Conservation (phyloP, 1,139 yeast species). For the Sugiyamaella sp. region DNA sequence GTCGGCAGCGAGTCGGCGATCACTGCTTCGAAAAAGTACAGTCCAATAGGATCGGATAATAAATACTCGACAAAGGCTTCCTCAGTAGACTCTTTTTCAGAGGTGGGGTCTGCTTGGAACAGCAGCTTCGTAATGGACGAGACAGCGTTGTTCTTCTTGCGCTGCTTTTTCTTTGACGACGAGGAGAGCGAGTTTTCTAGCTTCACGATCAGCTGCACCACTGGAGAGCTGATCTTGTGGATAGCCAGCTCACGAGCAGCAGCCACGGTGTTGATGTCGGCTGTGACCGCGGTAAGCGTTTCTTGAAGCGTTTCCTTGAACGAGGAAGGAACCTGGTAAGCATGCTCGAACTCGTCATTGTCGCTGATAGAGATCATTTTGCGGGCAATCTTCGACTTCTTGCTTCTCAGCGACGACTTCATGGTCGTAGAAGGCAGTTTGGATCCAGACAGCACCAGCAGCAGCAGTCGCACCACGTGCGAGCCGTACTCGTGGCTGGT, state of each 20-base stretch:
- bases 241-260: constrained; percentile 71
- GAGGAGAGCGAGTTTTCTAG: constrained; percentile 25
- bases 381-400: constrained; percentile 86
- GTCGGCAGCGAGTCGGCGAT: constrained; percentile 63
- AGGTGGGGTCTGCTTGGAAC: constrained; percentile 42
- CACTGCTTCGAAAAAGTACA: constrained; percentile 80
- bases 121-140: constrained; percentile 36
- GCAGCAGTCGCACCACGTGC: constrained; percentile 75
- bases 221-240: constrained; percentile 85
- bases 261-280: constrained; percentile 43
- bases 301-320: constrained; percentile 54
- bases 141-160: constrained; percentile 27
- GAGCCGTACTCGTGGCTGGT: constrained; percentile 75
- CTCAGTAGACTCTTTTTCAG: constrained; percentile 62
- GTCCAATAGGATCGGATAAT: constrained; percentile 84
- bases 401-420: constrained; percentile 77
- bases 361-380: constrained; percentile 90
- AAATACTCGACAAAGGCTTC: constrained; percentile 83
- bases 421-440: constrained; percentile 76
- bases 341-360: constrained; percentile 45
- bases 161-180: constrained; percentile 16
- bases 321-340: constrained; percentile 70
- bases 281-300: constrained; percentile 39
- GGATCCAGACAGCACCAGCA: constrained; percentile 75
- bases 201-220: constrained; percentile 71